Evolutionary conservation across 2,329 filamentous ascomycete species (phyloP).

Genomic region (Fusarium sp.): DNA sequence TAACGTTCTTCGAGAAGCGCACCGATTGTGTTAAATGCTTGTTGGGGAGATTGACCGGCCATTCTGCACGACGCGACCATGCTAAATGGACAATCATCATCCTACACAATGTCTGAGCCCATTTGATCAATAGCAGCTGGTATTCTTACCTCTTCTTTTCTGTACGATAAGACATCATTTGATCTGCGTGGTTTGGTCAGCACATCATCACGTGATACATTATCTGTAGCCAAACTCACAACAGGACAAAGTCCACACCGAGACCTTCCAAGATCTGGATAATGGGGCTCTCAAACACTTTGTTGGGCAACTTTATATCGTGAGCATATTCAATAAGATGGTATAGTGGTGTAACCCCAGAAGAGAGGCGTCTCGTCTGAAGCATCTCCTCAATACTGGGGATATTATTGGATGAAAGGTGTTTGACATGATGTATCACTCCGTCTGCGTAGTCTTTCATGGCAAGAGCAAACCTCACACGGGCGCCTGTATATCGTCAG

Average conservation of each 20-base stretch:
- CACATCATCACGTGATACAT: accelerated
- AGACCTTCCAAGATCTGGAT: constrained; percentile 16
- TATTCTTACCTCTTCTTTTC: constrained; percentile 9
- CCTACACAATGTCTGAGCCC: background rate
- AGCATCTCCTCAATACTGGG: constrained; percentile 23
- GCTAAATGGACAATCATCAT: constrained; percentile 19
- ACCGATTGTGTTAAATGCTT: constrained; percentile 14
- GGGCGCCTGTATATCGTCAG: background rate
- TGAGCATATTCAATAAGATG: constrained; percentile 22
- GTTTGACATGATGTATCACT: constrained; percentile 20
- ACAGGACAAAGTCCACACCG: constrained; percentile 11
- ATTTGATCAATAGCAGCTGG: accelerated
- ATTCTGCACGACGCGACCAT: constrained; percentile 27
- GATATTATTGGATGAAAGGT: constrained; percentile 7
- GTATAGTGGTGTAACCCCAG: constrained; percentile 18
- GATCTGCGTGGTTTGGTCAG: background rate
- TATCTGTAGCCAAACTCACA: background rate
- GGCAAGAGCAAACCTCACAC: constrained; percentile 5
- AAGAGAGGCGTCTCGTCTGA: background rate
- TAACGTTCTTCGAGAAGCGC: constrained; percentile 10
- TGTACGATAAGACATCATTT: constrained; percentile 15
- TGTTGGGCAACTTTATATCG: background rate
- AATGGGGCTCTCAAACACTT: constrained; percentile 1
- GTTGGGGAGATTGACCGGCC: constrained; percentile 9
- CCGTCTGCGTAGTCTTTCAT: constrained; percentile 27